A percentile compares a stretch with the other conserved stretches of the same genome.
Evolutionary conservation across 148 eudicot species (phyloP).

Genomic region (Persicaria maculosa): DNA sequence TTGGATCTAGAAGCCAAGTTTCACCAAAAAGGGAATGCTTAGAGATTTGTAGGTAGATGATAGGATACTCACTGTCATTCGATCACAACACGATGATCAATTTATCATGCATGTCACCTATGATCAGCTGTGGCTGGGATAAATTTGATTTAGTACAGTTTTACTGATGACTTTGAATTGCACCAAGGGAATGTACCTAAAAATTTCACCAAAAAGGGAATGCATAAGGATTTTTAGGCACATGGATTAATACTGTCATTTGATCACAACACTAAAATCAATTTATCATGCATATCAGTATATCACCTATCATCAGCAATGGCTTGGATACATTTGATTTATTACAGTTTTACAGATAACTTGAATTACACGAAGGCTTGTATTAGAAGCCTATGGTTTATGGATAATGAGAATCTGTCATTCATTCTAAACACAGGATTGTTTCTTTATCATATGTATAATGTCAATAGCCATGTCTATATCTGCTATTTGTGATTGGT

Average conservation of each 20-base stretch:
- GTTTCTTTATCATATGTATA: background rate
- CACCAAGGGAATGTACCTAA: too few species aligned
- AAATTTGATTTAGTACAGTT: background rate
- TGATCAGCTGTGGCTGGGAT: background rate
- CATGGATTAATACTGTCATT: background rate
- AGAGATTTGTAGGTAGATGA: too few species aligned
- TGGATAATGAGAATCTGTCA: background rate
- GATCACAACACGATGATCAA: too few species aligned
- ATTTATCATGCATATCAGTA: too few species aligned
- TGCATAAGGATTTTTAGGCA: background rate
- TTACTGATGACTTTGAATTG: too few species aligned
- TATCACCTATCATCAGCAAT: too few species aligned
- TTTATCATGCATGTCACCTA: background rate
- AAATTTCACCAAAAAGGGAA: background rate
- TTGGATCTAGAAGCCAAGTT: background rate
- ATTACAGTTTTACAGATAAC: background rate
- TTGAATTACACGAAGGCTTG: background rate
- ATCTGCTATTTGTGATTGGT: background rate
- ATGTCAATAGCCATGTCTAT: background rate
- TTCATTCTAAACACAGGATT: background rate
- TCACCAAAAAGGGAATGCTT: background rate
- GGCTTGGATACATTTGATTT: background rate
- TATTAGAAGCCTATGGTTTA: background rate
- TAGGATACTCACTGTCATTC: too few species aligned
- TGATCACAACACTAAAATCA: too few species aligned